Conservation (phyloP, 1,284 basidiomycete species). For the Erythrobasidium hasegawianum region DNA sequence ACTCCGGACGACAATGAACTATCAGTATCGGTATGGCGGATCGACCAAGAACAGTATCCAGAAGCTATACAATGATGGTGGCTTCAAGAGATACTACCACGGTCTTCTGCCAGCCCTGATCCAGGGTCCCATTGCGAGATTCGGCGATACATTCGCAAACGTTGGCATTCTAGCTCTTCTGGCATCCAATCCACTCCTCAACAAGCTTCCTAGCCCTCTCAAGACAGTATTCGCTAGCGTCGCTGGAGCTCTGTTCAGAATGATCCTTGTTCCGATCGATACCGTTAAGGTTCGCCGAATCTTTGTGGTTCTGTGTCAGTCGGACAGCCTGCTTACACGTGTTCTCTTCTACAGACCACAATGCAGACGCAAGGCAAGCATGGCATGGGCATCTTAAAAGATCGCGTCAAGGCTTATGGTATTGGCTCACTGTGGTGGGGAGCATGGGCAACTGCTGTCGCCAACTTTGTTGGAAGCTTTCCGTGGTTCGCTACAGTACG, state of each 20-base stretch:
- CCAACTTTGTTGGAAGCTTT: constrained; percentile 87
- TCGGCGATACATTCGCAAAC: constrained; percentile 84
- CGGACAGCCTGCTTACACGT: neutral
- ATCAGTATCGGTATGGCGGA: constrained; percentile 69
- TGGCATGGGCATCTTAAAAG: constrained; percentile 59
- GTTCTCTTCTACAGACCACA: constrained; percentile 59
- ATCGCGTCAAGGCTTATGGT: constrained; percentile 69
- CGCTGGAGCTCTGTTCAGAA: constrained; percentile 66
- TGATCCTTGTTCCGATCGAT: constrained; percentile 80
- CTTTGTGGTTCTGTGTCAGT: no score
- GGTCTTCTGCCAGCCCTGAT: constrained; percentile 74
- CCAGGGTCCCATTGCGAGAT: constrained; percentile 66
- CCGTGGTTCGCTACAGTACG: constrained; percentile 51
- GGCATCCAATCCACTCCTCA: constrained; percentile 64
- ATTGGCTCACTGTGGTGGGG: constrained; percentile 71
- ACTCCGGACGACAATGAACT: constrained; percentile 80
- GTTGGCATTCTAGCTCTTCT: constrained; percentile 72
- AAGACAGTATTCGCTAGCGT: constrained; percentile 49
- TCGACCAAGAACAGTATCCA: constrained; percentile 61
- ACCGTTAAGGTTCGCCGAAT: constrained; percentile 61
- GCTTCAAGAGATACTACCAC: constrained; percentile 60
- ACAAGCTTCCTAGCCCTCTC: constrained; percentile 58
- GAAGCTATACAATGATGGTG: constrained; percentile 72
- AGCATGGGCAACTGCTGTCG: constrained; percentile 78
- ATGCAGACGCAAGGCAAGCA: constrained; percentile 75